Percentiles rank a stretch among this genome's conserved stretches.
Conservation (phyloP, 345 rosid species). For the Nephelium lappaceum region DNA sequence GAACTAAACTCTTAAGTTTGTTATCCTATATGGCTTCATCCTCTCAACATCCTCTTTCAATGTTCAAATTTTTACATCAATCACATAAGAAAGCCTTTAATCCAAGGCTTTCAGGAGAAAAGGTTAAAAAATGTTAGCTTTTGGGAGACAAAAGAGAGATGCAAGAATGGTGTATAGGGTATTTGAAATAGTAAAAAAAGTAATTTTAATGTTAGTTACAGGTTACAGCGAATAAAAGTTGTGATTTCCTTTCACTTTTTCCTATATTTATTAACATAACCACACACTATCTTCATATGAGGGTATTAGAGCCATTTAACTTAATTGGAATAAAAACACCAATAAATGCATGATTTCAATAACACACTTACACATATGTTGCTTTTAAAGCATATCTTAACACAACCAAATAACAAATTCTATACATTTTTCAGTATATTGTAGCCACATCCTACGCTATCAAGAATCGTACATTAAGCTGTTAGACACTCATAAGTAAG, state of each 20-base stretch:
- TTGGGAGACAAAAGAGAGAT: neutral
- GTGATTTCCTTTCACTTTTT: neutral
- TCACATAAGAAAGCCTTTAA: neutral
- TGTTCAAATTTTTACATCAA: neutral
- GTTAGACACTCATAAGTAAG: neutral
- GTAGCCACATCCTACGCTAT: neutral
- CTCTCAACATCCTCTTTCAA: neutral
- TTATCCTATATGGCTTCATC: neutral
- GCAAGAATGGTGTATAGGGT: neutral
- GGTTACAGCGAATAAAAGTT: neutral
- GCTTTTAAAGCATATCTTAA: neutral
- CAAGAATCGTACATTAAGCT: neutral
- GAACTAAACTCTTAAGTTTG: neutral
- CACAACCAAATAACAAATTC: neutral
- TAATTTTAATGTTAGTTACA: neutral
- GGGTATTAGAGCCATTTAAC: neutral
- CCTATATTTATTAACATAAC: neutral
- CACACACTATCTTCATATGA: neutral
- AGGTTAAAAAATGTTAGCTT: neutral
- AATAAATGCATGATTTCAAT: neutral
- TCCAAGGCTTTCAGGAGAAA: neutral
- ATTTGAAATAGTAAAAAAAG: neutral
- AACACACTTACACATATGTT: neutral
- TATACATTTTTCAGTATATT: too few species aligned
- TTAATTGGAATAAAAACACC: neutral